Evolutionary conservation across 768 basidiomycete species (phyloP).

Genomic region (Paxillus ammoniavirescens): DNA sequence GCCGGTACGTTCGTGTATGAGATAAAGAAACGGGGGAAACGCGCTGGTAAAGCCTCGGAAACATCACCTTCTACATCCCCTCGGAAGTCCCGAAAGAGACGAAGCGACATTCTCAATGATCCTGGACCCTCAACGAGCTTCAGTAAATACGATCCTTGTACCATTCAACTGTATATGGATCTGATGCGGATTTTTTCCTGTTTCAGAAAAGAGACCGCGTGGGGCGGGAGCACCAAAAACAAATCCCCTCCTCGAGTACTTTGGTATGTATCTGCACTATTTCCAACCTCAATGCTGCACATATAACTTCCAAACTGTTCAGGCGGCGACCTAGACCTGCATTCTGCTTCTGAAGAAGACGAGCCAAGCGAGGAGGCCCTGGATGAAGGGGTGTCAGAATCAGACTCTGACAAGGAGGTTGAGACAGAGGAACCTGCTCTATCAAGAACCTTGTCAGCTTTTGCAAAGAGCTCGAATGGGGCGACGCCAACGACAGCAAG

Average conservation of each 20-base stretch:
- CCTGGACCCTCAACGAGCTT: conserved; percentile 3
- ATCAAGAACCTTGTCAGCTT: conserved; percentile 22
- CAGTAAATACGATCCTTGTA: conserved; percentile 8
- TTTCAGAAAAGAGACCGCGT: conserved; percentile 1
- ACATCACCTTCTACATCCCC: conserved; percentile 12
- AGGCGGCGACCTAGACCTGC: conserved; percentile 46
- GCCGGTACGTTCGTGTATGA: conserved; percentile 29
- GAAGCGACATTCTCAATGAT: conserved; percentile 5
- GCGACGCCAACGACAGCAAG: not conserved
- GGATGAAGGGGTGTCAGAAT: conserved; percentile 18
- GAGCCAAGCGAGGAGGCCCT: conserved; percentile 14
- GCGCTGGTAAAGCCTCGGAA: conserved; percentile 13
- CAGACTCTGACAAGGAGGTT: conserved; percentile 22
- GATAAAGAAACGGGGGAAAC: conserved; percentile 21
- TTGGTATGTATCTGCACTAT: conserved; percentile 34
- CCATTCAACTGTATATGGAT: not conserved
- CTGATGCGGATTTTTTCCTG: not conserved
- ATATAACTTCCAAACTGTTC: conserved; percentile 1
- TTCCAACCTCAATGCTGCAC: not conserved
- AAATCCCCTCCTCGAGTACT: conserved; percentile 51
- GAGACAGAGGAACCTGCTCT: conserved; percentile 19
- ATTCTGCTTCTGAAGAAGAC: conserved; percentile 54
- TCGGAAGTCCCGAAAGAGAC: conserved; percentile 17
- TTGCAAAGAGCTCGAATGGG: conserved; percentile 9
- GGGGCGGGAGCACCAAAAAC: conserved; percentile 3